phyloP scores from a whole-genome alignment of 2,329 filamentous ascomycete species.

The Lasiodiplodia sp. region DNA sequence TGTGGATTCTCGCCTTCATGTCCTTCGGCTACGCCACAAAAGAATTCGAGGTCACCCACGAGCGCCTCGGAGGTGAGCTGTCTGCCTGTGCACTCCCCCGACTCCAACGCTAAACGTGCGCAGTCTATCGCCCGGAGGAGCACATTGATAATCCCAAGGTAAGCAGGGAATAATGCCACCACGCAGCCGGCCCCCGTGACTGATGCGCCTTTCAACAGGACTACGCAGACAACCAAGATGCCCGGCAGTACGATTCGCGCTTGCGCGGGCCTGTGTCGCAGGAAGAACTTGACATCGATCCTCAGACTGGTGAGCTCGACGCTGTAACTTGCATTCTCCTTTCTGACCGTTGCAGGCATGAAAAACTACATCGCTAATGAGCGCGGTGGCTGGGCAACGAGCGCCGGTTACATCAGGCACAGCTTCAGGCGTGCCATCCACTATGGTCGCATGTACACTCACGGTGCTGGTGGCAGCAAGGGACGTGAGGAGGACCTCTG shows the following conservation, averaged over 20 bases:
- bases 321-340: not conserved
- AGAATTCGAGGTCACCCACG: conserved; percentile 64
- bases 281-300: conserved; percentile 55
- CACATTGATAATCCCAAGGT: conserved; percentile 59
- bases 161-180: not conserved
- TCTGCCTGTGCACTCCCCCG: conserved; percentile 40
- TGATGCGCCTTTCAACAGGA: conserved; percentile 37
- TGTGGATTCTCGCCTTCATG: conserved; percentile 64
- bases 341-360: conserved; percentile 68
- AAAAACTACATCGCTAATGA: conserved; percentile 99
- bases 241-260: conserved; percentile 79
- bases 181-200: not conserved
- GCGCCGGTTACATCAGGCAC: conserved; percentile 75
- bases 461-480: conserved; percentile 50
- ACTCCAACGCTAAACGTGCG: not conserved
- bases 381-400: conserved; percentile 85
- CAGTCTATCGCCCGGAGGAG: conserved; percentile 56
- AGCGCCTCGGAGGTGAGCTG: conserved; percentile 54
- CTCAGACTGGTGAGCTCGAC: conserved; percentile 42
- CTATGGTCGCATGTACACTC: conserved; percentile 56
- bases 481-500: conserved; percentile 54
- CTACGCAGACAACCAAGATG: conserved; percentile 74
- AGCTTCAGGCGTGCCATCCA: conserved; percentile 57
- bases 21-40: conserved; percentile 63
- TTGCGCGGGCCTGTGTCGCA: conserved; percentile 76